These are phyloP conservation scores for Saururus chinensis DNA, from an alignment of 164 flowering plant species.

Conservation along the genomic window DNA sequence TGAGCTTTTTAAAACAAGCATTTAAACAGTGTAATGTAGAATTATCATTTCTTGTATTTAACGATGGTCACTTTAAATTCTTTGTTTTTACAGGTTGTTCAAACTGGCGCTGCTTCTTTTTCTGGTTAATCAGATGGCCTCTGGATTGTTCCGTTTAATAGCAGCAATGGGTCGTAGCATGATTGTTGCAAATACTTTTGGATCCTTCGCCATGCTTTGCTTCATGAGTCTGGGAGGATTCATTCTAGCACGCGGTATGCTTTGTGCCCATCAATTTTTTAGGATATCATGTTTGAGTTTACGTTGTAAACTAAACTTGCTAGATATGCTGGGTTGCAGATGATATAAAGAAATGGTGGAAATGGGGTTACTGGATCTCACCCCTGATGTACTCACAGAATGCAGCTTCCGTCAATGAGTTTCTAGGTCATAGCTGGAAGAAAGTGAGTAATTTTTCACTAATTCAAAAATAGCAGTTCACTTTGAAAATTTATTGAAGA, in stretches of 20 bases:
- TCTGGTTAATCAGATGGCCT: constrained; percentile 41
- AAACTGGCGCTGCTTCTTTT: constrained; percentile 36
- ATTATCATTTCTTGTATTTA: too few species aligned
- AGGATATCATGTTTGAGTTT: background rate
- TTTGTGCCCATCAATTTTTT: background rate
- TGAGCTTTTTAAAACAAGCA: too few species aligned
- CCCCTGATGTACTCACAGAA: constrained; percentile 48
- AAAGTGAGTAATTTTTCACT: constrained; percentile 16
- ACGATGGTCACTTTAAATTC: too few species aligned
- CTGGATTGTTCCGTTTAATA: constrained; percentile 34
- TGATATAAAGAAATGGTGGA: constrained; percentile 33
- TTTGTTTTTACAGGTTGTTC: constrained; percentile 37
- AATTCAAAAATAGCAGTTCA: background rate
- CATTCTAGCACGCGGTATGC: constrained; percentile 37
- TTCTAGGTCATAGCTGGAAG: constrained; percentile 34
- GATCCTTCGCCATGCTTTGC: constrained; percentile 26
- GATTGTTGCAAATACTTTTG: constrained; percentile 45
- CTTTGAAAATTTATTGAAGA: background rate
- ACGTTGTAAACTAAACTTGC: background rate
- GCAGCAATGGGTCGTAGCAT: constrained; percentile 36
- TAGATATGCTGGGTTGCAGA: background rate
- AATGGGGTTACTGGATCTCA: constrained; percentile 53
- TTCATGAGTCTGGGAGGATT: constrained; percentile 37
- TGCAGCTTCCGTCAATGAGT: constrained; percentile 37
- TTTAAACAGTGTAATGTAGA: background rate